Conservation (phyloP, 345 rosid species). For the Citrus mangshanensis region DNA sequence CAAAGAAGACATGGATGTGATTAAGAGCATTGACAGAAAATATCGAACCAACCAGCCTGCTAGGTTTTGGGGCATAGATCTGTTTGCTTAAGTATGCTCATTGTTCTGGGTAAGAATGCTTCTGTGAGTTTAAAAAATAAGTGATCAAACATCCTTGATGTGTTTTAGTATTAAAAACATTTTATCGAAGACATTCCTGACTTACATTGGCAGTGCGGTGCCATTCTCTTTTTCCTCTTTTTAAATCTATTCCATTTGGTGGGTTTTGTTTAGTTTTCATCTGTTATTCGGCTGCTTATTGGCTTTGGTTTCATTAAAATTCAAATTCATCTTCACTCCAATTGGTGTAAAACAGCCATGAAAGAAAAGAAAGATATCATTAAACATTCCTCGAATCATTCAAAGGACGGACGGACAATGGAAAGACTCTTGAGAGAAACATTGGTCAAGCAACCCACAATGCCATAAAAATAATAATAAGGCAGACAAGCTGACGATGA, state of each 20-base stretch:
- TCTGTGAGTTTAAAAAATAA: neutral
- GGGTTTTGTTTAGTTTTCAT: neutral
- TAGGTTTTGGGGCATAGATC: conserved; percentile 80
- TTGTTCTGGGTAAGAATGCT: neutral
- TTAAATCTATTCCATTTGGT: neutral
- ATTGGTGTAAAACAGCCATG: neutral
- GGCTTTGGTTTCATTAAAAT: neutral
- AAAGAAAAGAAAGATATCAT: no score
- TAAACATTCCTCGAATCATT: no score
- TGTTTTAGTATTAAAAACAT: neutral
- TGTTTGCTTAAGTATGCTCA: conserved; percentile 46
- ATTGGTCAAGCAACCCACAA: neutral
- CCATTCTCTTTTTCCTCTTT: neutral
- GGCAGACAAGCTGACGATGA: neutral
- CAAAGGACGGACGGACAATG: no score
- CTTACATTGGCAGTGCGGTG: neutral
- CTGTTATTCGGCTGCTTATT: neutral
- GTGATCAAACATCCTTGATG: neutral
- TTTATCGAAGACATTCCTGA: neutral
- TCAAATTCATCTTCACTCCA: neutral
- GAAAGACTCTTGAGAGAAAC: neutral
- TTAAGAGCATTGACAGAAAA: conserved; percentile 52
- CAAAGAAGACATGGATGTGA: conserved; percentile 71
- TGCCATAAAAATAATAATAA: no score
- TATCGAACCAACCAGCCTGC: conserved; percentile 74